Evolutionary conservation across 805 yeast species (phyloP).

Genomic region (Pichia heedii): DNA sequence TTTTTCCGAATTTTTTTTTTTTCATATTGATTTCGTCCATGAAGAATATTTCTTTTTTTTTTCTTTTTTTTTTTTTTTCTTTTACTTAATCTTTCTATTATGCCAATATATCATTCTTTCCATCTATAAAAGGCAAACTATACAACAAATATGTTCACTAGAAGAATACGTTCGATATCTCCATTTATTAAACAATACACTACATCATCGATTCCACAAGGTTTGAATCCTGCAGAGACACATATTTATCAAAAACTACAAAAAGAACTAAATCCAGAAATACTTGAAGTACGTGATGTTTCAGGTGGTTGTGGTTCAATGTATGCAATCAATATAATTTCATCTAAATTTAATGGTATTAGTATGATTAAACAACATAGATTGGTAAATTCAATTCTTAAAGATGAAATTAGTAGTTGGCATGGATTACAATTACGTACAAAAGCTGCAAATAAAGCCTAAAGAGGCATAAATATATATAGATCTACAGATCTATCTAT

Average conservation of each 20-base stretch:
- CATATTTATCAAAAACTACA: slow-evolving; percentile 50
- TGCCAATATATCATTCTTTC: too few relatives aligned
- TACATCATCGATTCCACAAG: slow-evolving; percentile 2
- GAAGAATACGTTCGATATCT: too few relatives aligned
- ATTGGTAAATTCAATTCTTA: slow-evolving; percentile 69
- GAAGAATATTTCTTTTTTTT: too few relatives aligned
- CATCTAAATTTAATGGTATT: slow-evolving; percentile 67
- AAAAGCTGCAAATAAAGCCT: slow-evolving; percentile 32
- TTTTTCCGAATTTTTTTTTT: too few relatives aligned
- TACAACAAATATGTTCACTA: too few relatives aligned
- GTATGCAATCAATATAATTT: slow-evolving; percentile 80
- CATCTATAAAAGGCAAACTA: too few relatives aligned
- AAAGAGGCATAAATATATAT: not conserved
- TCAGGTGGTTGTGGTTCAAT: slow-evolving; percentile 98
- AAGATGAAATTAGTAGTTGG: slow-evolving; percentile 85
- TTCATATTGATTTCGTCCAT: too few relatives aligned
- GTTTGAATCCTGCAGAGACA: slow-evolving; percentile 36
- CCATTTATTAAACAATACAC: not conserved
- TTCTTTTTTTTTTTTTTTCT: too few relatives aligned
- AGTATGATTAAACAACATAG: slow-evolving; percentile 89
- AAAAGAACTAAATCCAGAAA: slow-evolving; percentile 49
- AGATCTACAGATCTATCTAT: not conserved
- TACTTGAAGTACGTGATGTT: slow-evolving; percentile 65
- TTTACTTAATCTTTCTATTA: too few relatives aligned
- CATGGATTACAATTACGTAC: slow-evolving; percentile 89